phyloP scores from a whole-genome alignment of 2,329 filamentous ascomycete genomes.

The Aureobasidium sp. region DNA sequence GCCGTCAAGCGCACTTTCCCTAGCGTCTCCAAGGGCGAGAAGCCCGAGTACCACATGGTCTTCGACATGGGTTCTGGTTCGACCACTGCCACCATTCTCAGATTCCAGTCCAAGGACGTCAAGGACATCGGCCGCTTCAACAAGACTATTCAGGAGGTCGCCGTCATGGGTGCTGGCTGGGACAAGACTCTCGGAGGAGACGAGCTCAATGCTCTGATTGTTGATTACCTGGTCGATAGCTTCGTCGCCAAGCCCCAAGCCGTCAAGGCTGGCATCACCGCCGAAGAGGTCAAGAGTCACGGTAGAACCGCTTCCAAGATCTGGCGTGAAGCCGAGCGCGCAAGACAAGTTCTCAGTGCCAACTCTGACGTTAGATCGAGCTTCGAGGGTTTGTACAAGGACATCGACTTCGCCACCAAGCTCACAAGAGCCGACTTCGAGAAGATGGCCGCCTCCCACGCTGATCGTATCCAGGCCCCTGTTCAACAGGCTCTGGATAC shows the following conservation, averaged over 20 bases:
- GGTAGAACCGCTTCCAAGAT: conserved; percentile 82
- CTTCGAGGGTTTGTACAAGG: conserved; percentile 85
- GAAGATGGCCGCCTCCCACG: conserved; percentile 59
- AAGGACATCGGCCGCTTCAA: conserved; percentile 91
- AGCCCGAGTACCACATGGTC: conserved; percentile 84
- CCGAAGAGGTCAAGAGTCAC: conserved; percentile 58
- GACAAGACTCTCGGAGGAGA: conserved; percentile 87
- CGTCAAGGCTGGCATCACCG: conserved; percentile 54
- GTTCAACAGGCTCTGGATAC: conserved; percentile 65
- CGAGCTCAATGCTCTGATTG: conserved; percentile 74
- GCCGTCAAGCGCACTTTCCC: conserved; percentile 87
- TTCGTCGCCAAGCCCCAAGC: conserved; percentile 59
- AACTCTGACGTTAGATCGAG: conserved; percentile 72
- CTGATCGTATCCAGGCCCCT: conserved; percentile 57
- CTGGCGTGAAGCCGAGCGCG: conserved; percentile 81
- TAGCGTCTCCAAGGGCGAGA: conserved; percentile 68
- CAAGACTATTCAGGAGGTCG: conserved; percentile 95
- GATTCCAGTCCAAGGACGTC: conserved; percentile 78
- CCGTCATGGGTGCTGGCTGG: conserved; percentile 78
- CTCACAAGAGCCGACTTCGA: conserved; percentile 74
- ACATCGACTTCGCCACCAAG: conserved; percentile 90
- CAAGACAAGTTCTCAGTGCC: conserved; percentile 85
- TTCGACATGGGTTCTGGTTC: conserved; percentile 98
- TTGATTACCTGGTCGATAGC: conserved; percentile 77
- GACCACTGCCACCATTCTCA: conserved; percentile 78